Base-by-base conservation (phyloP, 345 rosid genomes). In the Sisymbrium irio region DNA sequence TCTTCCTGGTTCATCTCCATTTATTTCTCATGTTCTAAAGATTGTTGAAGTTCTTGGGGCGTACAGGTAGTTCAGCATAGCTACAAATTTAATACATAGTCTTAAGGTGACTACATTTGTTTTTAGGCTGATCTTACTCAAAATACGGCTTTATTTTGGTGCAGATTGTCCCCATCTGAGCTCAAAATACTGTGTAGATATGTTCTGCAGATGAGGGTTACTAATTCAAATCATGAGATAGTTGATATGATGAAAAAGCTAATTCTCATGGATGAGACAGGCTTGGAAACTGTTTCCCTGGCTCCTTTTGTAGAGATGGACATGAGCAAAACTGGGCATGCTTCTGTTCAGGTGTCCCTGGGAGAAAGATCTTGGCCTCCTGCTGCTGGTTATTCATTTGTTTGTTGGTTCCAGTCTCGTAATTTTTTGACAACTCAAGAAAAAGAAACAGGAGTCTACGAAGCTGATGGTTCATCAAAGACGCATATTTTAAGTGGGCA, bases 321-420 rank as follows among this genome's bases (percentile, higher is more conserved):
- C 75, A 90, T 92, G 98, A 89, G 88, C 77, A 96, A 88, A 84
- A 76, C 85, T 71, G 99, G 99, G 33, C 95, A 92, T 80, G 98
- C 98, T 78, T 88, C 99, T 71, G 75, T 96, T 77, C 97, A 92
- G 83, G 99, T 90, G 65, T 90, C 99, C 69, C 81, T 96, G 20
- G 99, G 99, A 74, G 98, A 92, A 83, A 87, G 99, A 85, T 92
- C 99, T 62, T 96, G 99, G 99, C 99, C 99, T 75, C 99, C 98
- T 79, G 96, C 97, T 58, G 99, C 97, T 77, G 99, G 99, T 46
- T 96, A 96, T 89, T 96, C 99, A 57, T 96, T 96, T 82, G 91
- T 82, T 68, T 92, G 99, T 74, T 96, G 99, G 99, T 96, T 96
- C 81, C 97, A 96, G 86, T 89, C 85, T 75, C 89, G 73, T 33